phyloP scores from a whole-genome alignment of 345 rosid genomes.

The Sisymbrium irio region DNA sequence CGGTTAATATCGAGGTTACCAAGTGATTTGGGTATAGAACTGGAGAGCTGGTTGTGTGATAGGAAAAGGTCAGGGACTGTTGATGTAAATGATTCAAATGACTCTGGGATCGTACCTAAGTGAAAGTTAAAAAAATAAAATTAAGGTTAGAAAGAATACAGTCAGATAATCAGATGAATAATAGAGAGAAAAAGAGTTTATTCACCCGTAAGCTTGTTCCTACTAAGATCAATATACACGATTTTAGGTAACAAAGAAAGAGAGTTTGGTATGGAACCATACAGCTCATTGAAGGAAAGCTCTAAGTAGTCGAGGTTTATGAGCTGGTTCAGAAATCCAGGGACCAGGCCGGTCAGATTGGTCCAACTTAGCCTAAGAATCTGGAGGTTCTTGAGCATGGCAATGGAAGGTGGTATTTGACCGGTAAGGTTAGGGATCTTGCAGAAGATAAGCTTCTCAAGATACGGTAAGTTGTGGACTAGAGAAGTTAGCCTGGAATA shows the following conservation, averaged over 20 bases:
- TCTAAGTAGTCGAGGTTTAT: slow-evolving; percentile 46
- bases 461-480: slow-evolving; percentile 58
- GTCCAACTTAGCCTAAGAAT: slow-evolving; percentile 50
- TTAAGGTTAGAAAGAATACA: not conserved
- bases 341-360: slow-evolving; percentile 50
- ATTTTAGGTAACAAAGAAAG: slow-evolving; percentile 45
- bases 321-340: slow-evolving; percentile 42
- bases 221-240: not conserved
- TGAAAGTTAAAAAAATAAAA: not conserved
- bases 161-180: not conserved
- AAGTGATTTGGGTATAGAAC: slow-evolving; percentile 54
- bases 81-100: slow-evolving; percentile 48
- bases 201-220: not conserved
- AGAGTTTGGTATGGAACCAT: slow-evolving; percentile 52
- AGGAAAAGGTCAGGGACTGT: slow-evolving; percentile 40
- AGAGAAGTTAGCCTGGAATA: no score
- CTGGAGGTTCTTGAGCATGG: slow-evolving; percentile 50
- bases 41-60: slow-evolving; percentile 69
- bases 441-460: slow-evolving; percentile 41
- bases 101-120: slow-evolving; percentile 53
- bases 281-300: slow-evolving; percentile 52
- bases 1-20: slow-evolving; percentile 43
- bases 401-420: slow-evolving; percentile 47
- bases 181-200: not conserved
- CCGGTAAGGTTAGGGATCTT: slow-evolving; percentile 59